Evolutionary conservation across 495 filamentous ascomycete species (phyloP).

Genomic region (Aspergillus ostianus): DNA sequence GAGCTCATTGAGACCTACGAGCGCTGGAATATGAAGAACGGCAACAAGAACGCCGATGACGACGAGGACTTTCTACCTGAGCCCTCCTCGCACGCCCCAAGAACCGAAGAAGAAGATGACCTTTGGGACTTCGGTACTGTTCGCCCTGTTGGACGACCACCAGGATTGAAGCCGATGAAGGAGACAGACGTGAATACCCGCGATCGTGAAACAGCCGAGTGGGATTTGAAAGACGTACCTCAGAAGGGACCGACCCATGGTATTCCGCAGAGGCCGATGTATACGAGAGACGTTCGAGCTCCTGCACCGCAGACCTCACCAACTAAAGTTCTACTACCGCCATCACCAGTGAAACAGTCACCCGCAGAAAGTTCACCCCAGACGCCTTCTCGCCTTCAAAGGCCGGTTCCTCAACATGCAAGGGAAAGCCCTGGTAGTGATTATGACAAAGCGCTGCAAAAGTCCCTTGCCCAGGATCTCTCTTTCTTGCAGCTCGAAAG

Average conservation of each 20-base stretch:
- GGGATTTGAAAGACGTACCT: slow-evolving; percentile 42
- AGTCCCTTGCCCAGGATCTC: slow-evolving; percentile 61
- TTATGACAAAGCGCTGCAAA: slow-evolving; percentile 58
- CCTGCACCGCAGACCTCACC: slow-evolving; percentile 42
- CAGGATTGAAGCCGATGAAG: slow-evolving; percentile 65
- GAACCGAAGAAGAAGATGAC: slow-evolving; percentile 62
- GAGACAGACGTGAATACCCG: slow-evolving; percentile 70
- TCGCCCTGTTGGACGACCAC: slow-evolving; percentile 60
- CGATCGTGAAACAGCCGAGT: slow-evolving; percentile 41
- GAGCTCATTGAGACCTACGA: slow-evolving; percentile 90
- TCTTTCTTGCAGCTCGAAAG: slow-evolving; percentile 41
- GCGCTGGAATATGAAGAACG: slow-evolving; percentile 74
- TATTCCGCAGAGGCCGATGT: slow-evolving; percentile 16
- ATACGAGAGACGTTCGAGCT: slow-evolving; percentile 14
- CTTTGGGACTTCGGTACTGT: slow-evolving; percentile 97
- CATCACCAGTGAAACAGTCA: slow-evolving; percentile 33
- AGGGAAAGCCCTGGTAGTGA: slow-evolving; percentile 43
- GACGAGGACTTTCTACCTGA: slow-evolving; percentile 56
- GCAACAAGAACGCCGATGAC: slow-evolving; percentile 55
- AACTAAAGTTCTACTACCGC: slow-evolving; percentile 61
- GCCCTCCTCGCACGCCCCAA: slow-evolving; percentile 22
- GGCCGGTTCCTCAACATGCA: slow-evolving; percentile 28
- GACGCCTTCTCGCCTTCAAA: slow-evolving; percentile 45
- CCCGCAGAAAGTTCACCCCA: slow-evolving; percentile 39
- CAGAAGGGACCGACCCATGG: slow-evolving; percentile 24